Conservation (phyloP, 768 basidiomycete species). For the Kwoniella europaea region DNA sequence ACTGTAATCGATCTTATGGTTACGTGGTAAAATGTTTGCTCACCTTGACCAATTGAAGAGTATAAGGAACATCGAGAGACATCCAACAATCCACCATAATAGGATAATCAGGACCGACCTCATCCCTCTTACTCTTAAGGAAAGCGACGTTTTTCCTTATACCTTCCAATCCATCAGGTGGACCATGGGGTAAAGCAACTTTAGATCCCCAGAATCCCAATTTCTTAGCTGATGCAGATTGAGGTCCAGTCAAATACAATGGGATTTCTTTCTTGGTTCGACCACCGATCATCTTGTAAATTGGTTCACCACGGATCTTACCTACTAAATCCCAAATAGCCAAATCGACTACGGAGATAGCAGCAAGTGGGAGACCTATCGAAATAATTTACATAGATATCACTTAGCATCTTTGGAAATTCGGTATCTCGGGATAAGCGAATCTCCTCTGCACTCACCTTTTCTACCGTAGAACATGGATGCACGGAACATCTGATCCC, state of each 20-base stretch:
- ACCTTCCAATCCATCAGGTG: slow-evolving; percentile 56
- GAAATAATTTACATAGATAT: background rate
- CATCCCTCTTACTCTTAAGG: slow-evolving; percentile 53
- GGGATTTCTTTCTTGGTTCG: slow-evolving; percentile 59
- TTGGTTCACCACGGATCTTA: slow-evolving; percentile 59
- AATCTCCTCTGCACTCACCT: slow-evolving; percentile 32
- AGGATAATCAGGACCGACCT: slow-evolving; percentile 58
- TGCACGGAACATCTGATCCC: slow-evolving; percentile 59
- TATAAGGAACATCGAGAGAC: slow-evolving; percentile 53
- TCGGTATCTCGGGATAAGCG: background rate
- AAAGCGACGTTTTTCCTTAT: slow-evolving; percentile 59
- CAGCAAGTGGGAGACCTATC: slow-evolving; percentile 57
- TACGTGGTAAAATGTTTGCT: too few relatives aligned
- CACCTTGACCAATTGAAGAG: slow-evolving; percentile 57
- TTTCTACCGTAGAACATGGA: slow-evolving; percentile 60
- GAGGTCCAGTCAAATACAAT: slow-evolving; percentile 59
- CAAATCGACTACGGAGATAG: slow-evolving; percentile 59
- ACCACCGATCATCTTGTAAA: slow-evolving; percentile 61
- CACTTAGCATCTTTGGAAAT: too few relatives aligned
- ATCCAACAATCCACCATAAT: slow-evolving; percentile 60
- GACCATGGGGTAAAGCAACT: slow-evolving; percentile 59
- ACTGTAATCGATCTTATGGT: too few relatives aligned
- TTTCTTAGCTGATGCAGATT: slow-evolving; percentile 54
- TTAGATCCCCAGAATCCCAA: slow-evolving; percentile 60
- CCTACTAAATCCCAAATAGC: slow-evolving; percentile 60